Base-by-base conservation (phyloP, 257 asterid genomes). In the Echites panduratus region DNA sequence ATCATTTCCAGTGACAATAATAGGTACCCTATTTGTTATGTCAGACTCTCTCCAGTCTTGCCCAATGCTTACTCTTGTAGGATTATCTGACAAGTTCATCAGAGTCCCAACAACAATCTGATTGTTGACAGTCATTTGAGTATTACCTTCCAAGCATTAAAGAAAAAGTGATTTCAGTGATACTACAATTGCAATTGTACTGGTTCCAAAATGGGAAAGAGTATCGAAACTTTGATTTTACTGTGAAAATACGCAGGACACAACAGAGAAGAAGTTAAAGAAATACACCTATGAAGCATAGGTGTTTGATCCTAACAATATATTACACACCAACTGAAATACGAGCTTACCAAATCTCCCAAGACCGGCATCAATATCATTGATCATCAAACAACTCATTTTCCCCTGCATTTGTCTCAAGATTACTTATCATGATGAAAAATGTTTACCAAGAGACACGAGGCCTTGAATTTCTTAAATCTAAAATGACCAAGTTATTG, bases 351-450 rank as follows among this genome's bases (percentile, higher is more conserved):
- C 96, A 76, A 88, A 93, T 91, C 96, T 89, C 75, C 98, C 98
- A 72, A 93, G 88, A 74, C 98, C 98, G 59, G 98, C 98, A 79
- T 93, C 98, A 79, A 93, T 87, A 77, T 93, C 98, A 73, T 93
- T 93, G 85, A 93, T 84, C 96, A 93, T 83, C 91, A 93, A 85
- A 81, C 96, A 89, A 81, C 98, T 93, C 96, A 93, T 83, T 73
- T 93, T 93, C 47, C 98, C 98, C 98, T 93, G 90, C 76, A 84
- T 47, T 70, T 75, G 66, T 54, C 5, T 29, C 52, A 41, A 81
- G 54, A 57, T 71, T 35, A 72, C 22, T 61, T 58, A 47, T 70
- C 57, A 6, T 64, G 63, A 67, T 67, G 29, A 70, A n/a, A 49
- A 54, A 40, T 72, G 73, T 68, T 41, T 8, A 47, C 70, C 48